Evolutionary conservation across 805 yeast genomes (phyloP), one percentile per base, ranked within the genome.

Genomic region (Schizosaccharomyces cryophilus): DNA sequence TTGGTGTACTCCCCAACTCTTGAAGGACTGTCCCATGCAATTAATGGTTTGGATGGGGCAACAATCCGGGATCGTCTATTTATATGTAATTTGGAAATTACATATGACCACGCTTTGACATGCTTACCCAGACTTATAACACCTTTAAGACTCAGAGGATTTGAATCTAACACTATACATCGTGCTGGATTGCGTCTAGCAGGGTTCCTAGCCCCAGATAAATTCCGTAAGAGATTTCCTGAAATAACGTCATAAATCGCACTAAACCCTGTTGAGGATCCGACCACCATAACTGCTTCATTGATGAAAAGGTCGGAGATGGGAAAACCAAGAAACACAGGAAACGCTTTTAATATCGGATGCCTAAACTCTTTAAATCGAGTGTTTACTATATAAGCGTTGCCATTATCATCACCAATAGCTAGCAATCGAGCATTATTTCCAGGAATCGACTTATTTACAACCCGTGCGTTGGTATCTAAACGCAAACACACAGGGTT

Each of bases 341-440:
- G 19, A 21, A 51, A 24, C 13, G 56, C 24, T 21, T 9, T 51
- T 24, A 51, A 29, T 17, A 51, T 11, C 1, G 35, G 30, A 5
- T 29, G 30, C 19, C 35, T 21, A 21, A 29, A 29, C 15, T 21
- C 30, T 21, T 21, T 17, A 24, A 29, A 17, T 6, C 35, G 56
- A 24, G 29, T 24, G 29, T 51, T 51, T 3, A 51, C 35, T 4
- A 51, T 17, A 51, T 51, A 51, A n/a, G n/a, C 56, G 11, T n/a
- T 26, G 26, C 62, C 61, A 9, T 48, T 19, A 17, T 45, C 58
- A 42, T 59, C 61, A 35, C 56, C 58, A 19, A 59, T 60, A 11
- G 58, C 59, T 24, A 51, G 13, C 59, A 59, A 17, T 3, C 54
- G 31, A 17, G 42, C 61, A 61, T 19, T 26, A n/a, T 26, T 35